phyloP scores from a whole-genome alignment of 2,329 filamentous ascomycete species.

The Biscogniauxia mediterranea region DNA sequence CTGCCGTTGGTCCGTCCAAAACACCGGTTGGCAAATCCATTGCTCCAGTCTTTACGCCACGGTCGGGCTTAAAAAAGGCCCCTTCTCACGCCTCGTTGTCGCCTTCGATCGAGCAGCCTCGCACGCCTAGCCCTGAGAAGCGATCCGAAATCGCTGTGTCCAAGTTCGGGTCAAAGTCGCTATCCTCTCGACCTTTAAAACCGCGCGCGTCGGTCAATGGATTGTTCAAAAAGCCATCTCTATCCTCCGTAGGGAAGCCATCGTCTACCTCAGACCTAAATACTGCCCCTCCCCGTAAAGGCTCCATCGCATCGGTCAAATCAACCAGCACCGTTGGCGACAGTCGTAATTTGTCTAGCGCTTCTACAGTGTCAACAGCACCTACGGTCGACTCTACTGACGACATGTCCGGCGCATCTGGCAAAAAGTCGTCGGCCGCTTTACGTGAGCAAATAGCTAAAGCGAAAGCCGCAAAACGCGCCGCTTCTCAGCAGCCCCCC shows the following conservation, averaged over 20 bases:
- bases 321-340: slow-evolving; percentile 40
- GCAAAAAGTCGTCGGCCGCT: slow-evolving; percentile 70
- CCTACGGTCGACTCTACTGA: slow-evolving; percentile 37
- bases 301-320: slow-evolving; percentile 38
- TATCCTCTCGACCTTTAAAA: slow-evolving; percentile 46
- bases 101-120: slow-evolving; percentile 26
- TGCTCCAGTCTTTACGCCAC: slow-evolving; percentile 24
- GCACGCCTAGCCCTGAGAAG: slow-evolving; percentile 42
- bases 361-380: slow-evolving; percentile 39
- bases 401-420: slow-evolving; percentile 28
- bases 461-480: slow-evolving; percentile 78
- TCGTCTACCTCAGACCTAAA: slow-evolving; percentile 23
- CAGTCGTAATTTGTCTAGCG: slow-evolving; percentile 34
- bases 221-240: slow-evolving; percentile 55
- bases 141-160: slow-evolving; percentile 27
- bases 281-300: slow-evolving; percentile 35
- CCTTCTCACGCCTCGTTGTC: slow-evolving; percentile 36
- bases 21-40: slow-evolving; percentile 32
- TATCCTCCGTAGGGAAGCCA: slow-evolving; percentile 39
- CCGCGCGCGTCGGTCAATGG: slow-evolving; percentile 52
- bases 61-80: slow-evolving; percentile 29
- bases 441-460: slow-evolving; percentile 90
- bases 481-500: slow-evolving; percentile 40
- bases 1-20: slow-evolving; percentile 36
- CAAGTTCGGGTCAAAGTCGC: slow-evolving; percentile 46